phyloP scores from a whole-genome alignment of 176 grass and related monocot genomes.

The Miscanthus lutarioriparius region DNA sequence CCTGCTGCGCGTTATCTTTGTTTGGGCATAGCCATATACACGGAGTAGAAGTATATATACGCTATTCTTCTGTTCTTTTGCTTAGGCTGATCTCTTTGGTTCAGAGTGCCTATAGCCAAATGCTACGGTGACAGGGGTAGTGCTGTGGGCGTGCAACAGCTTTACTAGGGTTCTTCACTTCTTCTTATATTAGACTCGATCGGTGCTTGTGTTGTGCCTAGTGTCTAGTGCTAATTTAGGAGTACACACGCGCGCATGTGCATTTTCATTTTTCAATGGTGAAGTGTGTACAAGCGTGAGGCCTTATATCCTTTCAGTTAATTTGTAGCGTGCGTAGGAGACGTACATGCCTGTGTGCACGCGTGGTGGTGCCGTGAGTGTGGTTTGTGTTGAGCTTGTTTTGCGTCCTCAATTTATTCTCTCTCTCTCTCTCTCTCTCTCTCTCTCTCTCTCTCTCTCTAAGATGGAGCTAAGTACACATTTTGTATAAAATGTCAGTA shows the following conservation, averaged over 20 bases:
- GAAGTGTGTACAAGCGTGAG: neutral
- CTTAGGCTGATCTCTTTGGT: neutral
- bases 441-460: too few species aligned
- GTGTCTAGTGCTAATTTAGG: too few species aligned
- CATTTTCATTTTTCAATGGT: too few species aligned
- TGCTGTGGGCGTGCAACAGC: too few species aligned
- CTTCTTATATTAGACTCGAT: too few species aligned
- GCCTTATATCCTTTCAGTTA: neutral
- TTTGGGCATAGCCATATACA: neutral
- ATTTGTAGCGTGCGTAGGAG: neutral
- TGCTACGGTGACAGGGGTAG: too few species aligned
- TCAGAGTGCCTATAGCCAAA: too few species aligned
- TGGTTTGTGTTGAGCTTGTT: neutral
- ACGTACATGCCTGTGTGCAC: neutral
- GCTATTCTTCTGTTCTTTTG: neutral
- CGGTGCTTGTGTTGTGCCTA: too few species aligned
- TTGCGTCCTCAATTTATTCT: neutral
- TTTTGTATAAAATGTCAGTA: conserved; percentile 16
- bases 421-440: too few species aligned
- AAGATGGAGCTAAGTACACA: conserved; percentile 4
- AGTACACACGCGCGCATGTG: too few species aligned
- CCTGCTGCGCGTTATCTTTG: neutral
- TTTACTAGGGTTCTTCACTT: too few species aligned
- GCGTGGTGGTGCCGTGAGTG: neutral
- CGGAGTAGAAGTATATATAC: too few species aligned